Evolutionary conservation across 179 eudicot species (phyloP), one percentile per base, ranked within the genome.

Genomic region (Camellia oleifera): DNA sequence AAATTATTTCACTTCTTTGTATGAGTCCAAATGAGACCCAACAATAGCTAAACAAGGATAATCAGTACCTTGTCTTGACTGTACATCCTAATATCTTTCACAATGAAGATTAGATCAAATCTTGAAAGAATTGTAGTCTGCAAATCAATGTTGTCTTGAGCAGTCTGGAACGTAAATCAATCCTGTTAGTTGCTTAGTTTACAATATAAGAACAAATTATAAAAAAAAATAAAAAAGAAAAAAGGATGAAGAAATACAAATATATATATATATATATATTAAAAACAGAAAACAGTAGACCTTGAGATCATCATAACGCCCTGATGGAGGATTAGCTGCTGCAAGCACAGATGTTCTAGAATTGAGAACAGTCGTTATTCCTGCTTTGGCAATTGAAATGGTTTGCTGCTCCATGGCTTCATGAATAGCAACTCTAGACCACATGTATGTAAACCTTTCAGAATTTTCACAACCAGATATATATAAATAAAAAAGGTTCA

Each of bases 381-480:
- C 99, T 62, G 99, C 99, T 86, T 96, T 96, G 73, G 99, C 99
- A 77, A 96, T 94, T 82, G 99, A 96, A 81, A 96, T 96, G 54
- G 99, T 96, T 82, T 96, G 99, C 79, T 96, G 99, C 83, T 96
- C 99, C 99, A 96, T 96, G 44, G 99, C 99, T 90, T 96, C 99
- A 80, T 96, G 99, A 83, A 96, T 96, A 81, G 98, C 98, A 87
- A 96, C 99, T 86, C 99, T 96, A 80, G 23, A 81, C 72, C 79
- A 78, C 67, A 77, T 61, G 18, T 5, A 52, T n/a, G 57, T 11
- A 71, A 80, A 23, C 17, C 12, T 2, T 57, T 82, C 5, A 77
- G 65, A 72, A 60, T 6, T 71, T 10, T 32, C 13, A 48, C 52
- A 67, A 45, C 13, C 1, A 73, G 20, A 52, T 12, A 17, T 40